Evolutionary conservation across 2,329 filamentous ascomycete species (phyloP), one percentile per base, ranked within the genome.

Genomic region (Phaeosphaeria sp.): DNA sequence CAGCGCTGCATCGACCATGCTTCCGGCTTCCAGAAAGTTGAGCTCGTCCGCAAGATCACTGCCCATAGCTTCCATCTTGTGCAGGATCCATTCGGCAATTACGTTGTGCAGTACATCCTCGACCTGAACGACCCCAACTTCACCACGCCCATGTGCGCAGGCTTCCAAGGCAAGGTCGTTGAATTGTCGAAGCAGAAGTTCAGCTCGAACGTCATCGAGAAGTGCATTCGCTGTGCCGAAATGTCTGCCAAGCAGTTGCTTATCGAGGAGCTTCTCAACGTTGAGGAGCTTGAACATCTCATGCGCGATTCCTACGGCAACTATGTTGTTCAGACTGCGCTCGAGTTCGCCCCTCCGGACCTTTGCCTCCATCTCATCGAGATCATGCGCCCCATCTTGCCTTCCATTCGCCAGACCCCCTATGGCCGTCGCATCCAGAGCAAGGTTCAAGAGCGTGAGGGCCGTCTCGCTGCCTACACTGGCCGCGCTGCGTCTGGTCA

Each of bases 1-100:
- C 95, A 99, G 80, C 92, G 95, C 66, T 99, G 95, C 82, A 97
- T 99, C 70, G 95, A 99, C 71, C 95, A 99, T 77, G 94, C 95
- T 33, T 91, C 92, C 50, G 93, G 92, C 58, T 84, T 89, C 39
- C 95, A 99, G 80, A 97, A 96, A 81, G 84, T 89, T 58, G 90
- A 91, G 81, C 85, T 99, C 61, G 93, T 99, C 64, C 83, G 86
- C 59, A 87, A 91, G 73, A 98, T 99, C 77, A 97, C 93, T 1
- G 84, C 89, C 53, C 90, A 97, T 74, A 92, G 93, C n/a, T 91
- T 92, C 65, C 83, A 89, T 39, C 87, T 99, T 11, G 93, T 99
- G 20, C 93, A 97, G 77, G 95, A 99, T 76, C 94, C 95, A 0
- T 99, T 97, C 68, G 95, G 95, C 74, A 99, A 99, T 79, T 99